These are phyloP conservation scores for Glycyrrhiza uralensis DNA, from an alignment of 306 rosid genomes.

Conservation along the genomic window DNA sequence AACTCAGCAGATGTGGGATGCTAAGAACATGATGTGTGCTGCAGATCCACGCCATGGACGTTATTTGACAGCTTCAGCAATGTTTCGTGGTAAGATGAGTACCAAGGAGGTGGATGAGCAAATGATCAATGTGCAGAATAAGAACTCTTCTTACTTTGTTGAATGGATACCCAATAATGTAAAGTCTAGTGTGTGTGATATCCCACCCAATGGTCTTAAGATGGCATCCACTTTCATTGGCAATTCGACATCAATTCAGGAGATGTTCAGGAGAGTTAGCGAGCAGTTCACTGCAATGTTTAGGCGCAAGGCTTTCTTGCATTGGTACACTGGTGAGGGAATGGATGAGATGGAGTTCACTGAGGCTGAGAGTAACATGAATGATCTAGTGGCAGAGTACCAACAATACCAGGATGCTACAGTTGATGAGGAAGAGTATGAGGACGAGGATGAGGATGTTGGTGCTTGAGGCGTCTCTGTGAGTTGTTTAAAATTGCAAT, in stretches of 20 bases:
- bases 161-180: slow-evolving; percentile 88
- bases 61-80: slow-evolving; percentile 77
- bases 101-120: slow-evolving; percentile 90
- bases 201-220: slow-evolving; percentile 76
- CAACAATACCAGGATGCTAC: slow-evolving; percentile 92
- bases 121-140: slow-evolving; percentile 82
- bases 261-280: slow-evolving; percentile 92
- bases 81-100: slow-evolving; percentile 95
- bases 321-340: slow-evolving; percentile 94
- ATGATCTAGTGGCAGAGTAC: slow-evolving; percentile 84
- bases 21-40: slow-evolving; percentile 75
- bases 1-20: slow-evolving; percentile 60
- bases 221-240: slow-evolving; percentile 78
- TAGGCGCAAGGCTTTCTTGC: slow-evolving; percentile 70
- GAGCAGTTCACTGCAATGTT: slow-evolving; percentile 95
- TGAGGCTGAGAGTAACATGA: slow-evolving; percentile 86
- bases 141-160: slow-evolving; percentile 84
- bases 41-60: slow-evolving; percentile 93
- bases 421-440: slow-evolving; percentile 54
- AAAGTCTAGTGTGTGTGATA: slow-evolving; percentile 84
- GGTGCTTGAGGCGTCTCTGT: slow-evolving; percentile 38
- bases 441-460: slow-evolving; percentile 57
- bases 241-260: slow-evolving; percentile 76
- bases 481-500: slow-evolving; percentile 24
- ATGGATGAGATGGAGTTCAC: slow-evolving; percentile 97